Conservation (phyloP, 495 filamentous ascomycete genomes). For the Penicillium paradoxum region DNA sequence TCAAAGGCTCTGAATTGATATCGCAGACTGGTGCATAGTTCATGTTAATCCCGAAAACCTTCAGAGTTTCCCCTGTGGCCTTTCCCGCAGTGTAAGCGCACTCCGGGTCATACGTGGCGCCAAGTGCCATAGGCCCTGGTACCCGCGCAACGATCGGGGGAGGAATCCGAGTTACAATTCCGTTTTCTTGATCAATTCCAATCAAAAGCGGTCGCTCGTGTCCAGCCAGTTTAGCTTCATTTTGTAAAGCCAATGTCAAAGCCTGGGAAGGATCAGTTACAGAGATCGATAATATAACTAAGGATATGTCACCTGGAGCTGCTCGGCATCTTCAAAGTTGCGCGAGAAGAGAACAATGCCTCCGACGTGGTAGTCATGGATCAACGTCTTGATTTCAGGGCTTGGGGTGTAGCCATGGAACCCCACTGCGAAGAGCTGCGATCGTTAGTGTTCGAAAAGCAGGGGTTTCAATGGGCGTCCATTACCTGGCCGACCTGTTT, state of each 20-base stretch:
- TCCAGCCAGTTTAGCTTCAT: slow-evolving; percentile 36
- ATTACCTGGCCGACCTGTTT: slow-evolving; percentile 36
- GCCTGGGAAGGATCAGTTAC: slow-evolving; percentile 17
- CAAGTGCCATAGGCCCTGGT: slow-evolving; percentile 40
- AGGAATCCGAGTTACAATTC: slow-evolving; percentile 39
- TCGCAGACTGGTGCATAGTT: slow-evolving; percentile 43
- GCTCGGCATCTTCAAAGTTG: slow-evolving; percentile 37
- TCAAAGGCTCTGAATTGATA: slow-evolving; percentile 41
- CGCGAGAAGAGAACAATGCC: slow-evolving; percentile 45
- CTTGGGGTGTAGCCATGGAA: slow-evolving; percentile 43
- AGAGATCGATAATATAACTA: not conserved
- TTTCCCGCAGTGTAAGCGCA: slow-evolving; percentile 35
- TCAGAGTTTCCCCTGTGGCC: slow-evolving; percentile 33
- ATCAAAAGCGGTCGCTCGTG: slow-evolving; percentile 41
- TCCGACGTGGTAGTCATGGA: slow-evolving; percentile 43
- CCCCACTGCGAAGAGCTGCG: slow-evolving; percentile 47
- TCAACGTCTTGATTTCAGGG: slow-evolving; percentile 44
- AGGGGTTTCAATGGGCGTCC: not conserved
- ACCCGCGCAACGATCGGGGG: slow-evolving; percentile 41
- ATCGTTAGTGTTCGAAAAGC: not conserved
- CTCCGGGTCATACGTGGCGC: slow-evolving; percentile 35
- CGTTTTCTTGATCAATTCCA: slow-evolving; percentile 44
- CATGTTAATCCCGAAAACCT: slow-evolving; percentile 41
- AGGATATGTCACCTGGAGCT: slow-evolving; percentile 32
- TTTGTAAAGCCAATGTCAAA: slow-evolving; percentile 34